phyloP scores from a whole-genome alignment of 352 stramenopile species.

The Globisporangium viniferum region DNA sequence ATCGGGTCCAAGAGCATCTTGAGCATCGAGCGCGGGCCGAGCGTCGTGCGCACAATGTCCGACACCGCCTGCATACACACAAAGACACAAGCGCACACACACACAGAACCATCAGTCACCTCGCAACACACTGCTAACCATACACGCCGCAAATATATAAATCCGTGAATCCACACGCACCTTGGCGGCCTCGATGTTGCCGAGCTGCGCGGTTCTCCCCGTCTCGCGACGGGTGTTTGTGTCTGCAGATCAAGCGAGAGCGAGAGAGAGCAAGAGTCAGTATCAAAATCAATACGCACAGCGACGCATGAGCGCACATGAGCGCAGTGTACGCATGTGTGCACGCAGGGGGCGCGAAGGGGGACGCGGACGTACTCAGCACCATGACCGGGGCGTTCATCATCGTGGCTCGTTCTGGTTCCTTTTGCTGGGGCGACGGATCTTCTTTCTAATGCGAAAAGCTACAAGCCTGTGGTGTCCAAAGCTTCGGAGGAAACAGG shows the following conservation, averaged over 20 bases:
- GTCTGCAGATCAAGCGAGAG: conserved; percentile 44
- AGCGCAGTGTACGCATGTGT: background rate
- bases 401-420: conserved; percentile 34
- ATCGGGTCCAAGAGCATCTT: conserved; percentile 99
- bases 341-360: background rate
- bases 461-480: conserved; percentile 12
- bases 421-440: conserved; percentile 1
- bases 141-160: background rate
- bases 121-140: background rate
- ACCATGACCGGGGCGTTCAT: conserved; percentile 95
- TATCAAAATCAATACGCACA: background rate
- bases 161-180: conserved; percentile 12
- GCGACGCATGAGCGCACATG: background rate
- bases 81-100: background rate
- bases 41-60: conserved; percentile 98
- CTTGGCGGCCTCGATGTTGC: conserved; percentile 98
- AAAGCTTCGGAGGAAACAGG: conserved; percentile 4
- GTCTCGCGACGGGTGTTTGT: conserved; percentile 98
- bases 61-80: conserved; percentile 76
- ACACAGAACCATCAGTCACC: background rate
- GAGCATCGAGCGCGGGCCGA: conserved; percentile 98
- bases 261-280: background rate
- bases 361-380: conserved; percentile 80
- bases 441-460: conserved; percentile 15
- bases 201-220: conserved; percentile 96